phyloP scores from a whole-genome alignment of 257 asterid genomes.

The Primulina tabacum region DNA sequence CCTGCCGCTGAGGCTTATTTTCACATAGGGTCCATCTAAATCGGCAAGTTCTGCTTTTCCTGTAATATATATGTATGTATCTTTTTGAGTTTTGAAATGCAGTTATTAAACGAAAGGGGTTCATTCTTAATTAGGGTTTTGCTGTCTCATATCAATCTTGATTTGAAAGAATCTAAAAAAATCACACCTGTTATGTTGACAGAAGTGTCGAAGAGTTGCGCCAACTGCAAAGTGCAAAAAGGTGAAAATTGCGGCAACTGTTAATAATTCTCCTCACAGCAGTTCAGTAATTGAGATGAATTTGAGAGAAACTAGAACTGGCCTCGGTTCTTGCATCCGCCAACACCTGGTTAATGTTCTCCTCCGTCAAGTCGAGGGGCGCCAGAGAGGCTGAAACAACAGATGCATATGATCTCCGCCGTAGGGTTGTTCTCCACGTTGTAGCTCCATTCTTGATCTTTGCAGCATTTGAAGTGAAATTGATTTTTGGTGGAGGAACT shows the following conservation, averaged over 20 bases:
- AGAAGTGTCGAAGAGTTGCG: slow-evolving; percentile 73
- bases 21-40: slow-evolving; percentile 87
- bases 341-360: slow-evolving; percentile 58
- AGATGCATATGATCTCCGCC: slow-evolving; percentile 26
- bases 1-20: slow-evolving; percentile 70
- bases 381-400: slow-evolving; percentile 48
- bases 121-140: too few relatives aligned
- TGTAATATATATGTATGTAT: too few relatives aligned
- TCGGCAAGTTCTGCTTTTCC: slow-evolving; percentile 76
- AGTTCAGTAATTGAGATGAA: not conserved
- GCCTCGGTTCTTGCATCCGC: slow-evolving; percentile 70
- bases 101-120: too few relatives aligned
- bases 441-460: slow-evolving; percentile 29
- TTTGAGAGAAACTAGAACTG: slow-evolving; percentile 12
- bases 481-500: slow-evolving; percentile 6
- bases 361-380: slow-evolving; percentile 76
- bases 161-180: not conserved
- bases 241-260: not conserved
- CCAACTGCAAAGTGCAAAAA: slow-evolving; percentile 69
- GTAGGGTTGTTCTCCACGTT: slow-evolving; percentile 13
- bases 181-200: slow-evolving; percentile 81
- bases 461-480: slow-evolving; percentile 23
- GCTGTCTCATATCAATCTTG: too few relatives aligned
- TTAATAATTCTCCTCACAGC: not conserved
- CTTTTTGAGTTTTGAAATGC: too few relatives aligned